Base-by-base conservation (phyloP, 106 monocot species). In the Cymbidium sinense region DNA sequence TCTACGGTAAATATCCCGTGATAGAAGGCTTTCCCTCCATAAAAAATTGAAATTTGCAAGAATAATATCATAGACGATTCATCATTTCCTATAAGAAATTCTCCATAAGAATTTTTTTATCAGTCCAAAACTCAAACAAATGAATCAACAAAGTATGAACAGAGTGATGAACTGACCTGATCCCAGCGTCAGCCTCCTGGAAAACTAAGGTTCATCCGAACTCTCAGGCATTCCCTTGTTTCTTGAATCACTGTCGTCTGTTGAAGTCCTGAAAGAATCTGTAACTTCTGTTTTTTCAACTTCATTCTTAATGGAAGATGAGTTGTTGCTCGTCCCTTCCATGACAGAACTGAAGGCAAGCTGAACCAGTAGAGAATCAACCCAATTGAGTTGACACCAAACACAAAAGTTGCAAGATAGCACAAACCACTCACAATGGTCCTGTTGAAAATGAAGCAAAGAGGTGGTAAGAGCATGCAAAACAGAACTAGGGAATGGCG, bases 361-460 rank as follows among this genome's bases (percentile, higher is more conserved):
- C 82, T 98, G 96, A 75, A 88, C 36, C 19, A 83, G 55, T 91
- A 98, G 18, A 98, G 91, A n/a, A 91, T 19, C 81, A 98, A 87
- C 9, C 96, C 96, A 34, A 87, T 52, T 18, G 94, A 89, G 75
- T 98, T 98, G 25, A 94, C 75, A 30, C 96, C 96, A 75, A 98
- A 98, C 19, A 94, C 88, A 80, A 88, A 98, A 15, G 96, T 98
- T 70, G 96, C 94, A 77, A 98, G 80, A 77, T 98, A 98, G 82
- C 94, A 98, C 20, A 94, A 19, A n/a, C 96, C 96, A 80, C 88
- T 94, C 10, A 98, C 36, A 54, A 98, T 94, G 12, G 96, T 98
- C 84, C 96, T 98, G 91, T 34, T 83, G 17, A 65, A 35, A 41
- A 33, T 43, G 64, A 79, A 65, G 47, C 47, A 47, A 15, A 15